A percentile compares a stretch with the other conserved stretches of the same genome.
These are phyloP conservation scores for Lecanosticta acicola DNA, from an alignment of 2,329 filamentous ascomycete genomes.

Conservation along the genomic window DNA sequence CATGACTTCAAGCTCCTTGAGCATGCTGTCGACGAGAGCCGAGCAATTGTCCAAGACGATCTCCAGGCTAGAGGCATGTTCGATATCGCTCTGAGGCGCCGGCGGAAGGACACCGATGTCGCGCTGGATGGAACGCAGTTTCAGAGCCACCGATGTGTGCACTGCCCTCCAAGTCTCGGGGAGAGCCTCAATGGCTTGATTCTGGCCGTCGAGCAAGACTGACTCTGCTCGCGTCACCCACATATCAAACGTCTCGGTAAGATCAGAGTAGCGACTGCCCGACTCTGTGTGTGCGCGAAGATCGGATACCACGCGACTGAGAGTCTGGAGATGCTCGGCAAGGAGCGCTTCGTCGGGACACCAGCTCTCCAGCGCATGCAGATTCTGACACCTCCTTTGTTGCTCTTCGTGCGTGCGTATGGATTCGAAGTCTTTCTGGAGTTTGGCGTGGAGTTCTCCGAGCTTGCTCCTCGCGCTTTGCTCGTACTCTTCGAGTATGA, in stretches of 20 bases:
- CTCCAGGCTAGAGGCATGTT: slow-evolving; percentile 38
- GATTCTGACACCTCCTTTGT: slow-evolving; percentile 45
- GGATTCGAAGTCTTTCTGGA: slow-evolving; percentile 31
- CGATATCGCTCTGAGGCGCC: slow-evolving; percentile 13
- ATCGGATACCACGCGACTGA: slow-evolving; percentile 54
- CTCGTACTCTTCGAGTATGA: slow-evolving; percentile 49
- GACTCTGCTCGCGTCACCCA: slow-evolving; percentile 44
- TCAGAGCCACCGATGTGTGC: slow-evolving; percentile 47
- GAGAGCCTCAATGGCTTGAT: slow-evolving; percentile 48
- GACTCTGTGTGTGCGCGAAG: slow-evolving; percentile 55
- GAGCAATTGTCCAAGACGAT: slow-evolving; percentile 47
- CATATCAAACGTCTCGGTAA: slow-evolving; percentile 54
- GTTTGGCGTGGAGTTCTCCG: slow-evolving; percentile 22
- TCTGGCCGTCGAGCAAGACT: slow-evolving; percentile 10
- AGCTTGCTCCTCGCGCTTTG: slow-evolving; percentile 47
- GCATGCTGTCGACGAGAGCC: slow-evolving; percentile 53
- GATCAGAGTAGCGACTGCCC: slow-evolving; percentile 52
- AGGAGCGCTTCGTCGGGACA: slow-evolving; percentile 36
- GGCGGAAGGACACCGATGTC: slow-evolving; percentile 47
- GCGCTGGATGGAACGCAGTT: slow-evolving; percentile 51
- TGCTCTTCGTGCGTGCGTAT: slow-evolving; percentile 28
- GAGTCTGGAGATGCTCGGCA: slow-evolving; percentile 53
- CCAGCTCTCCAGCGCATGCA: slow-evolving; percentile 52
- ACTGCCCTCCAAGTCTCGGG: slow-evolving; percentile 57
- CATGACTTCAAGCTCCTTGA: slow-evolving; percentile 59